phyloP scores from a whole-genome alignment of 805 yeast species.

The Wickerhamomyces queroliae region DNA sequence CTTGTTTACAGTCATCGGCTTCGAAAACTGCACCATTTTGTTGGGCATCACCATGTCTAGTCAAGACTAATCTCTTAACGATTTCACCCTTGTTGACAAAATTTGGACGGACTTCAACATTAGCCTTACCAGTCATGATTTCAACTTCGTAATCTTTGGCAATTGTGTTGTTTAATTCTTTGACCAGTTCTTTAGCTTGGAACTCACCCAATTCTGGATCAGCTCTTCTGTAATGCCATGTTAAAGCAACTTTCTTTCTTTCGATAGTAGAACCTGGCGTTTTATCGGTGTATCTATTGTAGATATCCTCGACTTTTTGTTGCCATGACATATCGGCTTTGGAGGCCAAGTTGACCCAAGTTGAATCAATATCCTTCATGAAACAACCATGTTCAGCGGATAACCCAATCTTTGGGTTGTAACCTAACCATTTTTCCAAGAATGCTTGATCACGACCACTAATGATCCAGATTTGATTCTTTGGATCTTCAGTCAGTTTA shows the following conservation, averaged over 20 bases:
- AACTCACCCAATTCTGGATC: constrained; percentile 91
- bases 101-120: constrained; percentile 93
- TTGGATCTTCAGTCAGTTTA: constrained; percentile 63
- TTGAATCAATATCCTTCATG: constrained; percentile 62
- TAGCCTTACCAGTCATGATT: constrained; percentile 96
- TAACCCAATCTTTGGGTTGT: constrained; percentile 60
- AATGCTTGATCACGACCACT: constrained; percentile 93
- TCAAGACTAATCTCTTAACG: constrained; percentile 69
- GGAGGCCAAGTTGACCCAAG: constrained; percentile 85
- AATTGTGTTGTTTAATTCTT: constrained; percentile 55
- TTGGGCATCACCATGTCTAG: constrained; percentile 54
- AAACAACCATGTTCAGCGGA: constrained; percentile 99
- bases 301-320: constrained; percentile 66
- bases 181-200: constrained; percentile 72
- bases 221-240: constrained; percentile 96
- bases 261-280: constrained; percentile 91
- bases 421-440: constrained; percentile 83
- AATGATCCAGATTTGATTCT: constrained; percentile 89
- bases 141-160: constrained; percentile 74
- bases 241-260: constrained; percentile 84
- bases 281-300: constrained; percentile 69
- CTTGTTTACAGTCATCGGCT: constrained; percentile 28
- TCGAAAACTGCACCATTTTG: constrained; percentile 25
- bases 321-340: constrained; percentile 94
- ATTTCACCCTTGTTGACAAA: constrained; percentile 97